Evolutionary conservation across 805 yeast genomes (phyloP).

Genomic region (Kuraishia molischiana): DNA sequence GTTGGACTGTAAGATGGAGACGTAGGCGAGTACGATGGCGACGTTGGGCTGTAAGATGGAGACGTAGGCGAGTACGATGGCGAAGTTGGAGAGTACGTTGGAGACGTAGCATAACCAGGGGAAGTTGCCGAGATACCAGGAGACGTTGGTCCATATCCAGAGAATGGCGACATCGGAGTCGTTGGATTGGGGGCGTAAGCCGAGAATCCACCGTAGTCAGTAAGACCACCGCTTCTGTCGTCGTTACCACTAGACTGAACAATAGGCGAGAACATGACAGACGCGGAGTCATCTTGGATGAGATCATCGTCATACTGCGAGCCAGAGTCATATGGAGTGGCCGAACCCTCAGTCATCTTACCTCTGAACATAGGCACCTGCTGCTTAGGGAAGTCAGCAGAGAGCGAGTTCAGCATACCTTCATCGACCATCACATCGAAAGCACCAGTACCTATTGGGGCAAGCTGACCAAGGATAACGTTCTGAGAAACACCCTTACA

Average conservation of each 20-base stretch:
- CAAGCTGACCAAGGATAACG: constrained; percentile 95
- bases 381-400: constrained; percentile 32
- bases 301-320: constrained; percentile 57
- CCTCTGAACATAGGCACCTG: constrained; percentile 29
- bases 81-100: constrained; percentile 44
- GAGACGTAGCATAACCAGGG: constrained; percentile 44
- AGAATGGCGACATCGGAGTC: constrained; percentile 48
- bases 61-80: constrained; percentile 47
- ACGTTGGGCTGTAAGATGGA: constrained; percentile 41
- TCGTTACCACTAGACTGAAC: constrained; percentile 77
- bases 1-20: constrained; percentile 65
- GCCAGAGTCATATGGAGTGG: constrained; percentile 78
- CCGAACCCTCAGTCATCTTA: constrained; percentile 61
- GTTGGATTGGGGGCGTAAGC: constrained; percentile 29
- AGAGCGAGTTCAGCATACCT: constrained; percentile 59
- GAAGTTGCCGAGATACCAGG: constrained; percentile 43
- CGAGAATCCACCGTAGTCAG: constrained; percentile 71
- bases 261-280: constrained; percentile 87
- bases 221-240: constrained; percentile 72
- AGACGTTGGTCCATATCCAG: constrained; percentile 48
- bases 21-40: constrained; percentile 73
- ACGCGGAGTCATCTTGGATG: constrained; percentile 50
- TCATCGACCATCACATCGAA: constrained; percentile 95
- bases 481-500: constrained; percentile 98
- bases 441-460: constrained; percentile 98